Evolutionary conservation across 306 rosid species (phyloP), one percentile per base, ranked within the genome.

Genomic region (Amphicarpaea edgeworthii): DNA sequence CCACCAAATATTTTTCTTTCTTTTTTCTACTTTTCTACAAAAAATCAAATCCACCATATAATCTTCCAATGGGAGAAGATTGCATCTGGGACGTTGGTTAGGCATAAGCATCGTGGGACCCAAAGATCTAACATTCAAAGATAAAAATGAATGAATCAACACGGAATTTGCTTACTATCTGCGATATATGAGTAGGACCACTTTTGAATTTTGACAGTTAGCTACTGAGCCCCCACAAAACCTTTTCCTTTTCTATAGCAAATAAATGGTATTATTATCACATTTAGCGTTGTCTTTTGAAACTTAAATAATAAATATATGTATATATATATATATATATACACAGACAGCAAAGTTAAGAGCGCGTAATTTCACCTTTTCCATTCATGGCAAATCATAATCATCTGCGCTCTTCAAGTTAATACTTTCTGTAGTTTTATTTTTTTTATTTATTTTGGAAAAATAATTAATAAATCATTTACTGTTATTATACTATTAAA

Each of bases 341-440:
- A n/a, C n/a, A n/a, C n/a, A 19, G 6, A 9, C 32, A 32, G 65
- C 63, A 79, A 83, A 77, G 83, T 45, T 43, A 61, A 61, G 50
- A 68, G 71, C 47, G n/a, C 41, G 84, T 70, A 73, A 26, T 70
- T 47, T 23, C 24, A 12, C 8, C 23, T 5, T 19, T 61, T 45
- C 28, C 58, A 17, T 51, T 53, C 8, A 40, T 51, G 50, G 40
- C 32, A 67, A 47, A 8, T 17, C 26, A 49, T 41, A 68, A 85
- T 78, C 81, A 77, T 5, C 46, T 77, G 83, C 85, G 63, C 75
- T 66, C 80, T 26, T 84, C 74, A 42, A 79, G 75, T 50, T 67
- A 42, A 28, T 71, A 37, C 78, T 24, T 12, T 55, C 15, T 24
- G 41, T 8, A 32, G 17, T 38, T 75, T 28, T 38, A 1, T 23